Base-by-base conservation (phyloP, 352 stramenopile species). In the Pythium periplocum region DNA sequence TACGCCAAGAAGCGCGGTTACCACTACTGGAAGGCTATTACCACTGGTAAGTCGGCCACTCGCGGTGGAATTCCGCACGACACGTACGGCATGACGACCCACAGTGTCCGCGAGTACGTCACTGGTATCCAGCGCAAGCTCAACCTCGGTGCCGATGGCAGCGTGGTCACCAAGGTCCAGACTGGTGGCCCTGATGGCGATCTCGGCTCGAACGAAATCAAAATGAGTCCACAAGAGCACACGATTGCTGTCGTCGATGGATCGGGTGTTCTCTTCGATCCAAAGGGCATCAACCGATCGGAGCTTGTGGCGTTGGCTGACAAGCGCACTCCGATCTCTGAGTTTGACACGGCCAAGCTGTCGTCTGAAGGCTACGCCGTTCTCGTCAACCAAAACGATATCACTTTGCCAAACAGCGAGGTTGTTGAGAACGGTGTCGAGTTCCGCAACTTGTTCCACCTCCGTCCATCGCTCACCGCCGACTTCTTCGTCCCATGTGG, bases 401-500 rank as follows among this genome's bases (percentile, higher is more conserved):
- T 89, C 10, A 87, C 59, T 10, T 71, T 93, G 4, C 78, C 80
- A 1, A 84, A 45, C 57, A 75, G 83, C 7, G 80, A 91, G 48
- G 66, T 77, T 3, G 63, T 93, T 36, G 95, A 98, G 71, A 97
- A 97, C 59, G 96, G 96, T 55, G 88, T 95, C 30, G 90, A 97
- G 65, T 96, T 96, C 62, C 88, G 97, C 37, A 99, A 99, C 72
- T 88, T 88, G 42, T 98, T 98, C 87, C 96, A 99, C 86, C 90
- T 98, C 66, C 88, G 96, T 9, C 64, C 68, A 33, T 75, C 66
- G 51, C 76, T 99, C 38, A 84, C 91, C 40, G 88, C 95, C 33
- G 96, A 99, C 78, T 96, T 97, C 45, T 99, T 99, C 70, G 81
- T 99, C 33, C 97, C 97, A 30, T 97, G 89, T 53, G 96, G 96